Base-by-base conservation (phyloP, 208 protist species). In the Trypanosoma lewisi region DNA sequence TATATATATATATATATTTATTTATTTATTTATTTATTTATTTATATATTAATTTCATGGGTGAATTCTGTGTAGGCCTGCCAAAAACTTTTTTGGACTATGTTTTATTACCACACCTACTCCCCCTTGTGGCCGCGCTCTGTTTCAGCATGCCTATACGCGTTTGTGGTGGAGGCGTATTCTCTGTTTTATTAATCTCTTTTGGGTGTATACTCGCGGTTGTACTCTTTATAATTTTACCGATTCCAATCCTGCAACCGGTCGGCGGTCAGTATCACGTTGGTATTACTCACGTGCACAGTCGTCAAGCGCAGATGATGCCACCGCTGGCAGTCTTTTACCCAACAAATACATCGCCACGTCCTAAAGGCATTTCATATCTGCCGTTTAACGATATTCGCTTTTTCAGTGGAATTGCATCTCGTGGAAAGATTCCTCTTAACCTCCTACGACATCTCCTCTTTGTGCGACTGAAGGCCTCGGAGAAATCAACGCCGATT, bases 261-360 rank as follows among this genome's bases (percentile, higher is more conserved):
- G 41, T 83, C 28, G 84, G 83, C 2, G 87, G 87, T 17, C 53
- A 17, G 25, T 80, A 83, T 56, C 51, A 80, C 34, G 82, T 86
- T 14, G 73, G 80, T 23, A n/a, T 83, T 5, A 33, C 51, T 2
- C 73, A 86, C 50, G 28, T 94, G 23, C 37, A 53, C 19, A 67
- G 71, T 33, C 30, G 45, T n/a, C 33, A 31, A 0, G 56, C 73
- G 8, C 74, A 76, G 47, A 48, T 42, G 8, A 51, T 54, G 7
- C 84, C 85, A 14, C 89, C 89, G 19, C 14, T 95, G 48, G 81
- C 78, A 6, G 52, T 86, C 1, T 85, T 87, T 51, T 91, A 93
- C 65, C 89, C 89, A 4, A 86, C 80, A 2, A 71, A 54, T 21
- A 39, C 44, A 19, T 49, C 31, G 1, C 53, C 73, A 11, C 21